A percentile compares a stretch with the other conserved stretches of the same genome.
These are phyloP conservation scores for Coniophora puteana DNA, from an alignment of 1,284 basidiomycete genomes.

Conservation along the genomic window DNA sequence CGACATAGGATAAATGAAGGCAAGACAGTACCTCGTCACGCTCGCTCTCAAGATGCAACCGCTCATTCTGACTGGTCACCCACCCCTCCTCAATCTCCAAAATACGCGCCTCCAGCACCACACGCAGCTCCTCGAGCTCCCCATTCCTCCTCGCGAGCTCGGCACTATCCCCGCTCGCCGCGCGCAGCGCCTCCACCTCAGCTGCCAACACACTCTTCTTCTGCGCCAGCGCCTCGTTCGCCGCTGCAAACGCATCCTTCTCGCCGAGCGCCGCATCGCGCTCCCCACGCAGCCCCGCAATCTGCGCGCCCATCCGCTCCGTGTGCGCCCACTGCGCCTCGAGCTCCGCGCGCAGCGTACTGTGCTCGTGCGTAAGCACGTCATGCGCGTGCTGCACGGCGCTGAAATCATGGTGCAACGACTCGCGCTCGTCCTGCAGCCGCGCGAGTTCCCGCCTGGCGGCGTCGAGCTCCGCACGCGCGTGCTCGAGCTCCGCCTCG, in stretches of 20 bases:
- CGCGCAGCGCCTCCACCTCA: conserved; percentile 39
- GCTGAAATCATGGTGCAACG: conserved; percentile 32
- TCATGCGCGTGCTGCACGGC: conserved; percentile 35
- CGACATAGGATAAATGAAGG: conserved; percentile 5
- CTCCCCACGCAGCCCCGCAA: conserved; percentile 30
- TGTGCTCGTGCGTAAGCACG: too few relatives aligned
- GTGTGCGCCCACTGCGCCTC: conserved; percentile 63
- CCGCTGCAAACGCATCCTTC: too few relatives aligned
- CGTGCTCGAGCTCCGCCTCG: conserved; percentile 29
- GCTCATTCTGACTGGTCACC: too few relatives aligned
- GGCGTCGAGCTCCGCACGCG: too few relatives aligned
- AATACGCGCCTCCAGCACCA: conserved; percentile 53
- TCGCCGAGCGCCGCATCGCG: conserved; percentile 30
- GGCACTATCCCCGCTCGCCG: too few relatives aligned
- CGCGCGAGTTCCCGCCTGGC: too few relatives aligned
- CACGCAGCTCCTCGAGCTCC: conserved; percentile 51
- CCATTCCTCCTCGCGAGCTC: too few relatives aligned
- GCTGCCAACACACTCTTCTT: conserved; percentile 37
- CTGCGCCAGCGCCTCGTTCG: conserved; percentile 36
- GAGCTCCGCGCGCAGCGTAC: conserved; percentile 54
- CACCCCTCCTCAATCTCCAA: conserved; percentile 45
- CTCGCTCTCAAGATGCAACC: conserved; percentile 54
- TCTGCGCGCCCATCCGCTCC: conserved; percentile 38
- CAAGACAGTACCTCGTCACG: conserved; percentile 52
- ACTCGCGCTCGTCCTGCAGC: conserved; percentile 23